These are phyloP conservation scores for Hypoxylon cercidicola DNA, from an alignment of 495 filamentous ascomycete genomes.

Conservation along the genomic window DNA sequence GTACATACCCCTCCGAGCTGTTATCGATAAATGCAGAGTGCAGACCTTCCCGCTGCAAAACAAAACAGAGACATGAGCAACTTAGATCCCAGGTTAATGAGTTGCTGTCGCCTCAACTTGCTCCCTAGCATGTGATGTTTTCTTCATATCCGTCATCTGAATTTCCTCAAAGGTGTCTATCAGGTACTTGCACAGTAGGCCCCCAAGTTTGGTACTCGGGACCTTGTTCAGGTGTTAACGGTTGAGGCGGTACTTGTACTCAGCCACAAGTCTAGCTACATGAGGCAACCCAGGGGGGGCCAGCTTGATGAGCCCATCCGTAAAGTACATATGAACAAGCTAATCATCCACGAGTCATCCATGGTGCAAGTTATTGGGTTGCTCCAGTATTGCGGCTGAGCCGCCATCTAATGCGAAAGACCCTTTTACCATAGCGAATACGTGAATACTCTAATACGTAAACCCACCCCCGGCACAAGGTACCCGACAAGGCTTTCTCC, in stretches of 20 bases:
- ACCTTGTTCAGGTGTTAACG: neutral
- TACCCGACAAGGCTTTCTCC: conserved; percentile 32
- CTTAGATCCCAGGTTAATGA: too few species aligned
- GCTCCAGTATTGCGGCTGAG: conserved; percentile 46
- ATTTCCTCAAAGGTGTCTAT: neutral
- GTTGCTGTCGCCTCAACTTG: too few species aligned
- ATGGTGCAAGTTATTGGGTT: conserved; percentile 27
- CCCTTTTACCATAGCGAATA: neutral
- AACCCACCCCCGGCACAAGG: conserved; percentile 19
- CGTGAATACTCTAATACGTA: conserved; percentile 8
- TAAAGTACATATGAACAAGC: conserved; percentile 1
- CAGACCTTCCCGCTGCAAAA: too few species aligned
- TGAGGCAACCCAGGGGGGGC: conserved; percentile 27
- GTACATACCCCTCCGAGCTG: neutral
- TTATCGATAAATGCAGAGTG: conserved; percentile 26
- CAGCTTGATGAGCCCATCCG: neutral
- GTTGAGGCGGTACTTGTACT: conserved; percentile 12
- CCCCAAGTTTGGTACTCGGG: neutral
- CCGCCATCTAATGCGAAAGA: conserved; percentile 18
- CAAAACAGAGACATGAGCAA: too few species aligned
- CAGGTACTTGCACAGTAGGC: neutral
- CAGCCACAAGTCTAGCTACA: conserved; percentile 26
- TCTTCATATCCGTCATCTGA: neutral
- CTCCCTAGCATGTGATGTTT: too few species aligned
- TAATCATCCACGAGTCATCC: conserved; percentile 19